Evolutionary conservation across 225 moss, liverwort and hornwort genomes (phyloP).

Genomic region (Physcomitrium patens): DNA sequence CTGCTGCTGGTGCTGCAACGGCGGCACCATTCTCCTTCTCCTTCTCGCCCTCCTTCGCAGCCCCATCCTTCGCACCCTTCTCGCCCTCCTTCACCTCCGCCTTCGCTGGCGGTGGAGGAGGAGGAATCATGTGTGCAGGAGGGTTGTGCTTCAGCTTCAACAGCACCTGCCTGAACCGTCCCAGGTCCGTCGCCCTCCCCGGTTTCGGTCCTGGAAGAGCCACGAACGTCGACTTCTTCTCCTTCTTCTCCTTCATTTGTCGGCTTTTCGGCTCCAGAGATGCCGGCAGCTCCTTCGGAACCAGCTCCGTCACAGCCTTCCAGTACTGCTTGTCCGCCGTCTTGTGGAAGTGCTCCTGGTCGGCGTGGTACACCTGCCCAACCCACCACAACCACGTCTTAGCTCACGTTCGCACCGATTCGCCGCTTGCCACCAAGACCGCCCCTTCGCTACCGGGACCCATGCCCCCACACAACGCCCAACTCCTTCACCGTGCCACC

Average conservation of each 20-base stretch:
- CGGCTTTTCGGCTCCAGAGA: conserved; percentile 70
- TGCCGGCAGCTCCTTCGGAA: conserved; percentile 85
- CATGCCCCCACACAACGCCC: not conserved
- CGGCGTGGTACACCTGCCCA: conserved; percentile 65
- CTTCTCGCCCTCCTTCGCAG: conserved; percentile 27
- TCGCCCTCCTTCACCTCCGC: conserved; percentile 42
- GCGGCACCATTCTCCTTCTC: conserved; percentile 38
- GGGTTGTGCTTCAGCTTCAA: conserved; percentile 88
- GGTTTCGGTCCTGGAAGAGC: conserved; percentile 90
- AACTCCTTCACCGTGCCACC: too few species aligned
- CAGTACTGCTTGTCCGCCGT: conserved; percentile 87
- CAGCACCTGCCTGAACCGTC: conserved; percentile 78
- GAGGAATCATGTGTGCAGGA: conserved; percentile 89
- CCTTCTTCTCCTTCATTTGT: conserved; percentile 74
- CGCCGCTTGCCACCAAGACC: not conserved
- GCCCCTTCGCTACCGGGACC: not conserved
- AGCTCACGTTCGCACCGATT: not conserved
- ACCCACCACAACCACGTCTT: conserved; percentile 10
- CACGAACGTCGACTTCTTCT: conserved; percentile 78
- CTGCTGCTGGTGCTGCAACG: conserved; percentile 18
- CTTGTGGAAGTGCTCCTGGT: conserved; percentile 89
- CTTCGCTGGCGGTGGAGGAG: conserved; percentile 79
- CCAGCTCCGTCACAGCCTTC: conserved; percentile 91
- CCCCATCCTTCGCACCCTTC: conserved; percentile 23
- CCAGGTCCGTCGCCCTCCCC: conserved; percentile 84